Evolutionary conservation across 2,329 filamentous ascomycete species (phyloP).

Genomic region (Beauveria sp.): DNA sequence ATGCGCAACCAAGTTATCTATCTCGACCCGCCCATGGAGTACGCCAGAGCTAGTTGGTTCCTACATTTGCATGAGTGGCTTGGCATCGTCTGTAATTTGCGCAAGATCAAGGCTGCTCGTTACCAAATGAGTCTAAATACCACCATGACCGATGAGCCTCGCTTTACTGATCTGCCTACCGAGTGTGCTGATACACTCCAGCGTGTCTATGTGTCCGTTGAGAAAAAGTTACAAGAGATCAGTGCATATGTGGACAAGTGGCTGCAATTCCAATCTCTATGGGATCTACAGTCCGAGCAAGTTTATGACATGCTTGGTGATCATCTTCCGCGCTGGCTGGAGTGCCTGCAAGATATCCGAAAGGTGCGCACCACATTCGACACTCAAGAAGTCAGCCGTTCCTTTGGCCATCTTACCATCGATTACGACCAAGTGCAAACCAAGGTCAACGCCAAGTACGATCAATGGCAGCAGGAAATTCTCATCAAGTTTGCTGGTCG

Average conservation of each 20-base stretch:
- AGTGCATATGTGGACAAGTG: slow-evolving; percentile 90
- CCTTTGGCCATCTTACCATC: slow-evolving; percentile 89
- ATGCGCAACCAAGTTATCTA: slow-evolving; percentile 99
- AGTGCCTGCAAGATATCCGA: slow-evolving; percentile 92
- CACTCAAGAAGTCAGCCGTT: slow-evolving; percentile 85
- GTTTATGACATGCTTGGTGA: slow-evolving; percentile 90
- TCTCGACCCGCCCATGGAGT: slow-evolving; percentile 86
- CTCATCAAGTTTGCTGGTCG: slow-evolving; percentile 86
- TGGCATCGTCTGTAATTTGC: slow-evolving; percentile 82
- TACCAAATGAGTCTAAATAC: slow-evolving; percentile 84
- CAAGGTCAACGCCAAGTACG: slow-evolving; percentile 98
- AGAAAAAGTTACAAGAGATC: slow-evolving; percentile 74
- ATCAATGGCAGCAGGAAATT: slow-evolving; percentile 99
- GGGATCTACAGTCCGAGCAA: slow-evolving; percentile 94
- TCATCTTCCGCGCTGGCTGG: slow-evolving; percentile 85
- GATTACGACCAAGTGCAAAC: slow-evolving; percentile 98
- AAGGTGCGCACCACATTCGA: slow-evolving; percentile 96
- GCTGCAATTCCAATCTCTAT: slow-evolving; percentile 96
- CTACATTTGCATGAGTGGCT: slow-evolving; percentile 90
- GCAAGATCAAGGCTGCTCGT: slow-evolving; percentile 88
- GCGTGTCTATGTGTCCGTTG: slow-evolving; percentile 74
- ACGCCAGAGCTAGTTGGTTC: slow-evolving; percentile 88
- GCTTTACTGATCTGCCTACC: slow-evolving; percentile 78
- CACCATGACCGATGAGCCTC: slow-evolving; percentile 53
- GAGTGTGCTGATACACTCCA: slow-evolving; percentile 74